Evolutionary conservation across 78 protist species (phyloP), one percentile per base, ranked within the genome.

Genomic region (Dictyostelium capitatum): DNA sequence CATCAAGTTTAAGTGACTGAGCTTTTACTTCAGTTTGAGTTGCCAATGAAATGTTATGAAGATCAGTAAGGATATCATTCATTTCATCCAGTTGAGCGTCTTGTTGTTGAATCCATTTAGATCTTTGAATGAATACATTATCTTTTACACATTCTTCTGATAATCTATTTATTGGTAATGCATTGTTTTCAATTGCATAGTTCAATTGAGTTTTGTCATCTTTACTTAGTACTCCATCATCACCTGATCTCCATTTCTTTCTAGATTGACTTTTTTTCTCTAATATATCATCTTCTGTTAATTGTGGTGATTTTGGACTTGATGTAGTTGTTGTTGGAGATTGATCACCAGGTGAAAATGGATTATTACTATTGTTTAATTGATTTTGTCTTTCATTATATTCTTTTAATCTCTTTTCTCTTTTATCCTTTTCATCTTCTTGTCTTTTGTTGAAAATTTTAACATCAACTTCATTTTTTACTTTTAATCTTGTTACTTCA

Each of bases 21-120:
- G 25, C 17, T 65, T 77, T 37, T 2, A 87, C 50, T 30, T 87
- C 93, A 4, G 79, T 70, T 15, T 87, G 83, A 4, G 72, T 56
- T 10, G 93, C 83, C 53, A 87, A 51, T n/a, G 67, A 53, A 48
- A 87, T 87, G 70, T 87, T 87, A 32, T 87, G 62, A 3, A 87
- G 69, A 14, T 87, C 93, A 7, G 41, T 14, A 2, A 87, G 79
- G 23, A 87, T 74, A 37, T 57, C 54, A n/a, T 28, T 12, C 93
- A 87, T 87, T 65, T 87, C 93, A 48, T 87, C 93, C 37, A 87
- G 23, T n/a, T 87, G 83, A 11, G 23, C 67, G 32, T 87, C 93
- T 28, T 87, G 83, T 48, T 12, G 15, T 67, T 87, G 23, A 23
- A 87, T 37, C 93, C 93, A 87, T 9, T 20, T 28, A 9, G 93